Base-by-base conservation (phyloP, 1,284 basidiomycete species). In the Trichosporon ovoides region DNA sequence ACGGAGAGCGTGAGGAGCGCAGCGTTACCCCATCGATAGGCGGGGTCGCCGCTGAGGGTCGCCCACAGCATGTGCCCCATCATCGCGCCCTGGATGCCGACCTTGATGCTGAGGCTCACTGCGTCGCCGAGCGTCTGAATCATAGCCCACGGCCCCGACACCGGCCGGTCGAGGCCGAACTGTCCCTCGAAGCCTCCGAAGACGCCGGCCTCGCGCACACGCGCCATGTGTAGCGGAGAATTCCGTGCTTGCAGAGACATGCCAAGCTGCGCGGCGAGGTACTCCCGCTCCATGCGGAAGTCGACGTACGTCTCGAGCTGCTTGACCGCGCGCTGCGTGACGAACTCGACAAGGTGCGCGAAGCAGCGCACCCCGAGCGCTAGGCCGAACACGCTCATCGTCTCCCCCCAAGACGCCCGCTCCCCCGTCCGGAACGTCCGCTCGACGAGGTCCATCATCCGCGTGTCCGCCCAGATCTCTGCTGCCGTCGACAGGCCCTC, bases 211-310 rank as follows among this genome's bases (percentile, higher is more conserved):
- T 91, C 89, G 63, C 87, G 84, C n/a, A 91, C 79, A 31, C 90
- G 81, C 65, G 88, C 87, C 55, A 84, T 83, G 19, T 87, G 80
- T 60, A 80, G 73, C 37, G 87, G 85, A 67, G 89, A 85, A 49
- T 85, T 80, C 50, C 89, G 79, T 4, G 87, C 86, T 53, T 87
- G 88, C 38, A 89, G 81, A 66, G 91, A 87, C 56, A 91, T 81
- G 38, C 83, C 84, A 22, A 91, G 80, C 59, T 87, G 84, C 62
- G 87, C 84, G 62, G 85, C 81, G 71, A 91, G 81, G 72, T 89
- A 89, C 57, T 85, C 81, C 64, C 85, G 84, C 73, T 90, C 87
- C 66, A 90, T 83, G 46, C 83, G 79, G 68, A 86, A 86, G 20
- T 83, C 82, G 43, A 87, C 83, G 2, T 87, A 86, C 48, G 83